phyloP scores from a whole-genome alignment of 495 filamentous ascomycete species.

The Penicillium ochrochloron region DNA sequence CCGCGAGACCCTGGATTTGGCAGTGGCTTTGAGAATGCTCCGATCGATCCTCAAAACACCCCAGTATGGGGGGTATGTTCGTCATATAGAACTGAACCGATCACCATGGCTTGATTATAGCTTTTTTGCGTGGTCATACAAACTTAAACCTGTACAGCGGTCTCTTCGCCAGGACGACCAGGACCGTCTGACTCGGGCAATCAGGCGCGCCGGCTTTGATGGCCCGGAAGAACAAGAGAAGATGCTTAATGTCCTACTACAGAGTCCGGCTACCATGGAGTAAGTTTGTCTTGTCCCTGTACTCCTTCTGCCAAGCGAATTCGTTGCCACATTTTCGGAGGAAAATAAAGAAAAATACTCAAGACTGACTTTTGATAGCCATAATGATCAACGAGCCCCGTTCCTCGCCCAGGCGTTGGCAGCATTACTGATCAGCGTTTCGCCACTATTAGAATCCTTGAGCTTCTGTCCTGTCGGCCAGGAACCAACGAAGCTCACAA shows the following conservation, averaged over 20 bases:
- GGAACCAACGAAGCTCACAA: background rate
- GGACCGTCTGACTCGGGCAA: background rate
- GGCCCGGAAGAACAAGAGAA: background rate
- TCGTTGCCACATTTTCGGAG: background rate
- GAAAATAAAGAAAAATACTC: background rate
- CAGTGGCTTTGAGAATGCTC: conserved; percentile 1
- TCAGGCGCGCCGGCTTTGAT: background rate
- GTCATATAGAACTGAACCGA: background rate
- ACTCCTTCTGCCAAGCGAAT: no score
- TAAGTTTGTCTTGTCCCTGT: background rate
- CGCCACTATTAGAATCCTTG: background rate
- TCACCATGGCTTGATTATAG: background rate
- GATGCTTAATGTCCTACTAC: conserved; percentile 1
- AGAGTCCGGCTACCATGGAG: conserved; percentile 3
- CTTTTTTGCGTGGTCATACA: background rate
- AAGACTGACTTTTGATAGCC: background rate
- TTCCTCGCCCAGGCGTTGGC: conserved; percentile 1
- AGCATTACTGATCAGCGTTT: conserved; percentile 2
- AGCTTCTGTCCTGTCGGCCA: background rate
- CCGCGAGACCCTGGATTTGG: background rate
- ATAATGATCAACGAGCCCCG: conserved; percentile 1
- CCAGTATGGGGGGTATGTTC: conserved; percentile 3
- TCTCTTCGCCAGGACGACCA: background rate
- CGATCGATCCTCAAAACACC: background rate
- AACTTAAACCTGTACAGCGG: background rate